Evolutionary conservation across 495 filamentous ascomycete genomes (phyloP), one percentile per base, ranked within the genome.

Genomic region (Xylaria longipes): DNA sequence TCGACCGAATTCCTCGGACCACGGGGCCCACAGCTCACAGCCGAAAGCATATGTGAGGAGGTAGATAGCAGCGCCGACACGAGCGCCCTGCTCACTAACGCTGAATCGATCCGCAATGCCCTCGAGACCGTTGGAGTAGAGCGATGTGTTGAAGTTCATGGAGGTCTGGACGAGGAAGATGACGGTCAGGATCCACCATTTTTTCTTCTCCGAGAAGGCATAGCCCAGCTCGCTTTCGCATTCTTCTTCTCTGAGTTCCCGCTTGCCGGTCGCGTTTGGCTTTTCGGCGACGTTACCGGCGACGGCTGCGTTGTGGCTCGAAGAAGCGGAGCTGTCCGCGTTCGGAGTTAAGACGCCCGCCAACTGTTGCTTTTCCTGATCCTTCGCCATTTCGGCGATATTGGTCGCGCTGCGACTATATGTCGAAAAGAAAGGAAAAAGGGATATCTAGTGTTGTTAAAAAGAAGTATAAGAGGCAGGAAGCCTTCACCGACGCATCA

Each of bases 141-240:
- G 85, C 43, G 88, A 89, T 8, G 90, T 91, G 83, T 94, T 94
- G 84, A 94, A 92, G 83, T 95, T 95, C 92, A 95, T 95, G 5
- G 92, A 94, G 64, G 90, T 89, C 75, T 94, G 92, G 12, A 95
- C 90, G 48, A 87, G 77, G 82, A 94, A 93, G 76, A 95, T 91
- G 71, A 93, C 86, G 39, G 84, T 87, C 50, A 94, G 85, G 73
- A 94, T 91, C 62, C 77, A 86, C 92, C 92, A 95, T 80, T 93
- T 94, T 84, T 90, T 94, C 83, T 84, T 87, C 20, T 71, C 70
- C 0, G 91, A 83, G 73, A 88, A 94, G 62, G 79, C 82, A 77
- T 86, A 94, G 43, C 91, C 92, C 0, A 93, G 86, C 66, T 90
- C 85, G 22, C 89, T 87, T 74, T 89, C 90, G 71, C 86, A 89